Base-by-base conservation (phyloP, 1,284 basidiomycete species). In the Irpex sp. region DNA sequence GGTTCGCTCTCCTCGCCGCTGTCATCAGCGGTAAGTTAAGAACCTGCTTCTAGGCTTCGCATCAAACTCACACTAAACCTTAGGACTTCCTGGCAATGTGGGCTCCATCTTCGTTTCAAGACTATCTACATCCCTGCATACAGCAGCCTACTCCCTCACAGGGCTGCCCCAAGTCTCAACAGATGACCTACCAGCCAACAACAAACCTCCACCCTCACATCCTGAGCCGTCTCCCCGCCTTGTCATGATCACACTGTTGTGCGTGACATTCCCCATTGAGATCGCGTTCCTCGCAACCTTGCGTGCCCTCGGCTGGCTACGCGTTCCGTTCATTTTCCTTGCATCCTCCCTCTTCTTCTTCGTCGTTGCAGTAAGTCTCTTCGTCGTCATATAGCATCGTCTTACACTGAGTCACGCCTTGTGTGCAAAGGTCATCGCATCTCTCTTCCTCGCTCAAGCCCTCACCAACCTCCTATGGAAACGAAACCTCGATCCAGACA, bases 101-200 rank as follows among this genome's bases (percentile, higher is more conserved):
- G 95, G 95, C 6, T 89, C 94, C 7, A 94, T 99, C 69, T 91
- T 96, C 68, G 90, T 95, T 21, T 97, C 95, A 1, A 85, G 97
- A 6, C 82, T 97, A 3, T 95, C 94, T 0, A 98, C 96, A 0
- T 81, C 88, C 0, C 79, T 96, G 21, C 95, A 97, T 64, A 84
- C 87, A 2, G 79, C 83, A 0, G 77, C 81, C 1, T 70, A 72
- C 31, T 59, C 69, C 26, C 57, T 63, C 19, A 64, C 63, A 11
- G 56, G 59, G 3, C 62, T 68, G 15, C 64, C 69, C 4, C 54
- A 11, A 1, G 56, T 68, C 7, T 67, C 68, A 7, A 60, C 66
- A 11, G 67, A 69, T 33, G 63, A 68, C 9, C 57, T 66, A 31
- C n/a, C 17, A 60, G 62, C 51, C 54, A 51, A 50, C 58, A 62